phyloP scores from a whole-genome alignment of 176 grass and related monocot genomes.

The Eragrostis nindensis region DNA sequence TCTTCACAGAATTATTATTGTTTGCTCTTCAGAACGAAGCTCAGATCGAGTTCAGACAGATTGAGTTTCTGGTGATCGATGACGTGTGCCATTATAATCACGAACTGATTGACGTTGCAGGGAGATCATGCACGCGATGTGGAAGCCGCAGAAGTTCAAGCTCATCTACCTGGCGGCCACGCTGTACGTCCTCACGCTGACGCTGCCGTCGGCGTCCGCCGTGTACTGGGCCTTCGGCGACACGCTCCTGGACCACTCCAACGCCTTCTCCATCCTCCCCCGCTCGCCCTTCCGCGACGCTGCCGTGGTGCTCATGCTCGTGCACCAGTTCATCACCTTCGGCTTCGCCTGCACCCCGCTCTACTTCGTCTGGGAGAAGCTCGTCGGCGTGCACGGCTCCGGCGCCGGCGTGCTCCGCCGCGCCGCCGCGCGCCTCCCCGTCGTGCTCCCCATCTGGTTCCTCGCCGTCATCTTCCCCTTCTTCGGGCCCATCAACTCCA shows the following conservation, averaged over 20 bases:
- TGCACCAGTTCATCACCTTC: slow-evolving; percentile 97
- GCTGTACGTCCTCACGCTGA: slow-evolving; percentile 85
- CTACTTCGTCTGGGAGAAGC: slow-evolving; percentile 99
- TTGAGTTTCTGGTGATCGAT: too few relatives aligned
- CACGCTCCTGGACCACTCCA: slow-evolving; percentile 84
- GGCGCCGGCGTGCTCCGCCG: not conserved
- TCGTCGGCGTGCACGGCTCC: slow-evolving; percentile 62
- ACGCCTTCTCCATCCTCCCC: slow-evolving; percentile 92
- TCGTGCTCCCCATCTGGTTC: slow-evolving; percentile 92
- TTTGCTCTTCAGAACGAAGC: not conserved
- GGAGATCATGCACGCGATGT: slow-evolving; percentile 99
- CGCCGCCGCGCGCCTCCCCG: slow-evolving; percentile 53
- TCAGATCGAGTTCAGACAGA: too few relatives aligned
- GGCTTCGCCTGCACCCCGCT: slow-evolving; percentile 96
- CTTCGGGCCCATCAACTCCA: slow-evolving; percentile 96
- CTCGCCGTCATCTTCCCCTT: slow-evolving; percentile 94
- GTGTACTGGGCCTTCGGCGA: slow-evolving; percentile 98
- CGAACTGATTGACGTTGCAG: slow-evolving; percentile 33
- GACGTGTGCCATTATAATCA: too few relatives aligned
- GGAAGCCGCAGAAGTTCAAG: slow-evolving; percentile 98
- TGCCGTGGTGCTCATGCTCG: slow-evolving; percentile 88
- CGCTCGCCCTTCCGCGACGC: slow-evolving; percentile 67
- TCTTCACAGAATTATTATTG: not conserved
- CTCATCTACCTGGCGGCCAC: slow-evolving; percentile 83
- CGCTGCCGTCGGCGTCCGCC: slow-evolving; percentile 84